Evolutionary conservation across 768 basidiomycete species (phyloP).

Genomic region (Candolleomyces efflorescens): DNA sequence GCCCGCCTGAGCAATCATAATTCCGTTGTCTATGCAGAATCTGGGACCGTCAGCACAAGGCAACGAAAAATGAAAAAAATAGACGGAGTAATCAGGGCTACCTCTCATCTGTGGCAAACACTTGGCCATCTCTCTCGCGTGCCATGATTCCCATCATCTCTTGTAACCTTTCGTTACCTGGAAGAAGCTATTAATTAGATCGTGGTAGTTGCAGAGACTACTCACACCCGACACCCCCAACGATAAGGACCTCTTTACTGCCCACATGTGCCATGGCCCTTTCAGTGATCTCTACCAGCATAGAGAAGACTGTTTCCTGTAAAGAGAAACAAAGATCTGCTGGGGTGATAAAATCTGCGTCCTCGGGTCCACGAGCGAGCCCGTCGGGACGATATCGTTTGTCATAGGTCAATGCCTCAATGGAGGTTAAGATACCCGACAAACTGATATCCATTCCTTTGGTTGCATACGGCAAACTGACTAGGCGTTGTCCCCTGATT

Average conservation of each 20-base stretch:
- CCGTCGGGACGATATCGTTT: constrained; percentile 67
- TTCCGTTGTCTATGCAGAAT: constrained; percentile 99
- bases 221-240: constrained; percentile 99
- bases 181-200: neutral
- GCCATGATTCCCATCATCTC: constrained; percentile 99
- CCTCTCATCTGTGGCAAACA: constrained; percentile 97
- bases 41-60: constrained; percentile 33
- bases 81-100: constrained; percentile 26
- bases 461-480: constrained; percentile 89
- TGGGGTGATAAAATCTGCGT: constrained; percentile 78
- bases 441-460: constrained; percentile 99
- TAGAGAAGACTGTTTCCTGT: constrained; percentile 95
- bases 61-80: neutral
- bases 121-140: constrained; percentile 76
- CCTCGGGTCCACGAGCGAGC: constrained; percentile 30
- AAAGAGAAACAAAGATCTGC: constrained; percentile 97
- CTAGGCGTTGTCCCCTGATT: constrained; percentile 73
- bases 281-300: constrained; percentile 99
- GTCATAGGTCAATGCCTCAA: constrained; percentile 84
- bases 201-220: constrained; percentile 13
- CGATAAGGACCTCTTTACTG: constrained; percentile 93
- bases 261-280: constrained; percentile 99
- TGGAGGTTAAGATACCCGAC: constrained; percentile 88
- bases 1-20: constrained; percentile 99
- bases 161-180: constrained; percentile 90